These are phyloP conservation scores for Talaromyces sp. DNA, from an alignment of 2,329 filamentous ascomycete species.

Conservation along the genomic window DNA sequence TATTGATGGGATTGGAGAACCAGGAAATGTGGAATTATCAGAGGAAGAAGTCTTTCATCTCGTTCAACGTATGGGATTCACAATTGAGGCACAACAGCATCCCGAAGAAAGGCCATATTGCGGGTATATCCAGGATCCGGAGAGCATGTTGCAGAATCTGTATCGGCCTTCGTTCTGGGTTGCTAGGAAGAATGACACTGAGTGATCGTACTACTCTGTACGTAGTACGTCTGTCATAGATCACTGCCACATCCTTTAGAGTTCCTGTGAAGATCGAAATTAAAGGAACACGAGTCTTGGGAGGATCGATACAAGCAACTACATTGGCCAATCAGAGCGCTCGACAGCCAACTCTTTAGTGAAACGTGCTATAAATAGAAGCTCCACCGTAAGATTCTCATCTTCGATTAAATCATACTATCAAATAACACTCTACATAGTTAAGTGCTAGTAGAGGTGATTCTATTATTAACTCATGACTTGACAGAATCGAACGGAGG, in stretches of 20 bases:
- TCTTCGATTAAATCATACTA: neutral
- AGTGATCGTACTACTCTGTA: neutral
- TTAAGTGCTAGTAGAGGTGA: neutral
- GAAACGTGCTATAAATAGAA: neutral
- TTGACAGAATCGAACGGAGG: neutral
- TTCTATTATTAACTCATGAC: neutral
- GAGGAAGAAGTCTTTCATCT: slow-evolving; percentile 82
- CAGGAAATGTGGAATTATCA: slow-evolving; percentile 84
- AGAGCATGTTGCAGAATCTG: slow-evolving; percentile 80
- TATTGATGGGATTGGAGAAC: slow-evolving; percentile 72
- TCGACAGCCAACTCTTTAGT: neutral
- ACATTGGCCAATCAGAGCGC: neutral
- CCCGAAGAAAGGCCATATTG: slow-evolving; percentile 53
- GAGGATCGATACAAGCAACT: neutral
- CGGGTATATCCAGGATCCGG: slow-evolving; percentile 81
- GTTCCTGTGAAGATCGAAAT: neutral
- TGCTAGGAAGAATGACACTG: slow-evolving; percentile 61
- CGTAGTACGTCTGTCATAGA: neutral
- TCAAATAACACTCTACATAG: neutral
- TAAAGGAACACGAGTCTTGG: neutral
- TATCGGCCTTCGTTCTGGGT: slow-evolving; percentile 85
- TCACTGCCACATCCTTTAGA: neutral
- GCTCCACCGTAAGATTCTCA: neutral
- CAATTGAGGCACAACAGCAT: slow-evolving; percentile 61
- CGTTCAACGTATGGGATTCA: slow-evolving; percentile 72